phyloP scores from a whole-genome alignment of 371 early-diverging fungal genomes.

The Zychaea mexicana region DNA sequence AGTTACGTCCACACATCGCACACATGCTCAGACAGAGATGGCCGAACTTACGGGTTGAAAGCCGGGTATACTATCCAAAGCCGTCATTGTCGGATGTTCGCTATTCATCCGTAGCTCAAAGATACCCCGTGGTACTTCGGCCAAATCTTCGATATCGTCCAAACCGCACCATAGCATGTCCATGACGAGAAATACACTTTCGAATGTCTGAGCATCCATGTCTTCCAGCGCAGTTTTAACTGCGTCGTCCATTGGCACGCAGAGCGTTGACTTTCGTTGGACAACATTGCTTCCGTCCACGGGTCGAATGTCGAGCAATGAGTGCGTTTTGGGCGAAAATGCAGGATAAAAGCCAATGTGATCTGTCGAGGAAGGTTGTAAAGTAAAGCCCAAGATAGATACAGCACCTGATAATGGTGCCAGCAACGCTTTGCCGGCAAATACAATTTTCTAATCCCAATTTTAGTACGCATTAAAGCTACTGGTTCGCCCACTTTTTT shows the following conservation, averaged over 20 bases:
- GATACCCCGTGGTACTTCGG: slow-evolving; percentile 45
- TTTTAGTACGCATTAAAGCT: neutral
- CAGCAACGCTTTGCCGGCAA: slow-evolving; percentile 53
- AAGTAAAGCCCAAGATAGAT: slow-evolving; percentile 39
- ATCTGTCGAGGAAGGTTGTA: slow-evolving; percentile 17
- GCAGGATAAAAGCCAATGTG: slow-evolving; percentile 45
- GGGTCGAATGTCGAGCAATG: slow-evolving; percentile 55
- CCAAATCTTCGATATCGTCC: slow-evolving; percentile 39
- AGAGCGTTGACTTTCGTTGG: neutral
- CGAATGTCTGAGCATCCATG: slow-evolving; percentile 8
- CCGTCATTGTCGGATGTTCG: neutral
- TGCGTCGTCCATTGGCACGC: neutral
- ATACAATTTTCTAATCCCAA: slow-evolving; percentile 47
- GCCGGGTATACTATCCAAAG: slow-evolving; percentile 20
- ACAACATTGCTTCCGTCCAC: neutral
- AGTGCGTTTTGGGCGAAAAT: slow-evolving; percentile 63
- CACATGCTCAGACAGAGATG: neutral
- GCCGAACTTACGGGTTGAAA: slow-evolving; percentile 36
- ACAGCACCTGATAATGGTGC: slow-evolving; percentile 50
- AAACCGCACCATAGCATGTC: slow-evolving; percentile 43
- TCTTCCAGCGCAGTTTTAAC: neutral
- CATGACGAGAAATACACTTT: slow-evolving; percentile 40
- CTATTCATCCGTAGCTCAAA: slow-evolving; percentile 13
- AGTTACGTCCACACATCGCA: too few relatives aligned
- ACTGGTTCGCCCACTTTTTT: neutral